Base-by-base conservation (phyloP, 305 asterid genomes). In the Rubia balearica region DNA sequence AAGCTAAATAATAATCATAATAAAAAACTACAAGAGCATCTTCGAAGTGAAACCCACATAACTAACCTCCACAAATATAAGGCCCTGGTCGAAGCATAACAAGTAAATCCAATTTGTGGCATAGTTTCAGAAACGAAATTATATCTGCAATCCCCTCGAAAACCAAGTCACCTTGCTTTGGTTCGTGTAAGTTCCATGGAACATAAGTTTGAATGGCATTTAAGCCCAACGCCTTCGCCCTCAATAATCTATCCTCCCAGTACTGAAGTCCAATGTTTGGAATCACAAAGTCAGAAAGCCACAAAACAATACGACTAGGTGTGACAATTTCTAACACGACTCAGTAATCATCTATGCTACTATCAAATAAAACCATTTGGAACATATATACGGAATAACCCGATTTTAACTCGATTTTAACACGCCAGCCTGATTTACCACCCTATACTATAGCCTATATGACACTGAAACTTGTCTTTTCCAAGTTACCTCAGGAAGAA, bases 71-170 rank as follows among this genome's bases (percentile, higher is more conserved):
- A 84, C 97, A 90, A 19, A 90, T 93, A 66, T 93, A 93, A 70
- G 98, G 97, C 60, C 98, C 97, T 70, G 90, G 84, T 68, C 97
- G 95, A 76, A 93, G 89, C 97, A 93, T 85, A 79, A 93, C 98
- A 82, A 93, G 77, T 74, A 93, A 78, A 76, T 89, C 85, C 88
- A 89, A 73, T 79, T 89, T 90, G 79, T 86, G 85, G 80, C 98
- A 93, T 68, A 89, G 94, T 68, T 85, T 75, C 74, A 91, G 81
- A 78, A 87, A 93, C 17, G 90, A 81, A 77, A 85, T 59, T 67
- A 93, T 65, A 84, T 90, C 91, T 41, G 96, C 98, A 68, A 86
- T 75, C 65, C 97, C 97, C 75, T 87, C 92, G 77, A 90, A 93
- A 53, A 79, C 83, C 71, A 84, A 60, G 70, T 84, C 82, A 57